These are phyloP conservation scores for Melocanna baccifera DNA, from an alignment of 176 grass and related monocot genomes.

Conservation along the genomic window DNA sequence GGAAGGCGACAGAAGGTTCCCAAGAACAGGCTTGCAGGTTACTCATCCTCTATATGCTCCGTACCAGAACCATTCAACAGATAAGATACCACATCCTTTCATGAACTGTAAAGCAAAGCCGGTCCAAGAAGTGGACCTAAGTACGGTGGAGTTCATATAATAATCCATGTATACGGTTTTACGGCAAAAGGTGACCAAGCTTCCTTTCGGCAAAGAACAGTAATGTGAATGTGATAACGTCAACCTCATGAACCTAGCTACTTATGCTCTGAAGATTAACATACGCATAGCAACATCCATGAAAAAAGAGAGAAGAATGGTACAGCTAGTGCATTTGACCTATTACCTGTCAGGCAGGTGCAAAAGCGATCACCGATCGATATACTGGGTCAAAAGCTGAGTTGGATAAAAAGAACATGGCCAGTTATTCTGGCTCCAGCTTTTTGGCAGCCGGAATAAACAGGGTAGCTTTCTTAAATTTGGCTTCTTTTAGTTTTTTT, in stretches of 20 bases:
- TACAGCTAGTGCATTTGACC: too few relatives aligned
- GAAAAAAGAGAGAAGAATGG: background rate
- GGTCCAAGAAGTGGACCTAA: background rate
- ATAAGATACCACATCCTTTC: conserved; percentile 8
- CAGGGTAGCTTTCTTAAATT: too few relatives aligned
- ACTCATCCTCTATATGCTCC: background rate
- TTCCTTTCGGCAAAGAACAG: background rate
- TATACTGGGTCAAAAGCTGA: background rate
- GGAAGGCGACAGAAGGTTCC: background rate
- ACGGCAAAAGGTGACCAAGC: background rate
- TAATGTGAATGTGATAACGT: background rate
- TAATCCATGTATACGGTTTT: background rate
- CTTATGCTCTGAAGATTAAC: background rate
- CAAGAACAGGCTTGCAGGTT: conserved; percentile 19
- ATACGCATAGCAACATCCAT: background rate
- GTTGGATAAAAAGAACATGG: background rate
- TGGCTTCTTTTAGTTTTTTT: too few relatives aligned
- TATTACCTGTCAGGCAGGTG: background rate
- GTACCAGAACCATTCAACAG: conserved; percentile 19
- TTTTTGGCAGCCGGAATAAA: too few relatives aligned
- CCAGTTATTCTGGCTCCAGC: too few relatives aligned
- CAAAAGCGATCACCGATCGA: background rate
- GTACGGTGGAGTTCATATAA: background rate
- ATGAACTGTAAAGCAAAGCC: conserved; percentile 38
- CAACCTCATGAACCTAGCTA: background rate